These are phyloP conservation scores for Monosporascus sp. DNA, from an alignment of 2,329 filamentous ascomycete species.

Conservation along the genomic window DNA sequence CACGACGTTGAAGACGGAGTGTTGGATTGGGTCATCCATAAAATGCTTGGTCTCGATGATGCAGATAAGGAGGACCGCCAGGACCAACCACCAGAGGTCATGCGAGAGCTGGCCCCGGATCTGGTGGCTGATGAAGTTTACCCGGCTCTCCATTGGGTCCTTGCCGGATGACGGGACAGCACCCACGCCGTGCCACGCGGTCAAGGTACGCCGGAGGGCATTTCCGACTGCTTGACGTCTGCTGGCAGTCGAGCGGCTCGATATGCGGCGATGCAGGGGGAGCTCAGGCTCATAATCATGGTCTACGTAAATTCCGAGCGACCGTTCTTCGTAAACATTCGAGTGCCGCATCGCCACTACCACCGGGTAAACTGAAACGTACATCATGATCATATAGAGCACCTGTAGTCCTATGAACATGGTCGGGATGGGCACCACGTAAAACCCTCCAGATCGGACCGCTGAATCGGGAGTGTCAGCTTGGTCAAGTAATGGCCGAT, in stretches of 20 bases:
- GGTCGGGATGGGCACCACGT: constrained; percentile 55
- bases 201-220: constrained; percentile 15
- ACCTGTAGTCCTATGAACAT: constrained; percentile 45
- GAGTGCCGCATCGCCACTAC: constrained; percentile 50
- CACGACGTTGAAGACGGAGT: constrained; percentile 53
- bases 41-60: constrained; percentile 55
- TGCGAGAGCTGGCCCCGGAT: constrained; percentile 57
- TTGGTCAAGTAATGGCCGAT: background rate
- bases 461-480: constrained; percentile 30
- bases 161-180: constrained; percentile 7
- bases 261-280: constrained; percentile 8
- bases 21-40: constrained; percentile 44
- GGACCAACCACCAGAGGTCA: constrained; percentile 60
- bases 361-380: constrained; percentile 44
- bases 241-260: constrained; percentile 10
- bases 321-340: constrained; percentile 60
- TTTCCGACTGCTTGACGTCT: constrained; percentile 12
- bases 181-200: constrained; percentile 24
- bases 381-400: constrained; percentile 47
- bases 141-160: constrained; percentile 31
- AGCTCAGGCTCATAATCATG: constrained; percentile 14
- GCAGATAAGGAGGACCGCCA: constrained; percentile 55
- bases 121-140: constrained; percentile 50
- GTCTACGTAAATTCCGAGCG: constrained; percentile 42
- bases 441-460: constrained; percentile 62